Percentiles rank a stretch among this genome's conserved stretches.
phyloP scores from a whole-genome alignment of 139 green algal genomes.

The Closterium sp. region DNA sequence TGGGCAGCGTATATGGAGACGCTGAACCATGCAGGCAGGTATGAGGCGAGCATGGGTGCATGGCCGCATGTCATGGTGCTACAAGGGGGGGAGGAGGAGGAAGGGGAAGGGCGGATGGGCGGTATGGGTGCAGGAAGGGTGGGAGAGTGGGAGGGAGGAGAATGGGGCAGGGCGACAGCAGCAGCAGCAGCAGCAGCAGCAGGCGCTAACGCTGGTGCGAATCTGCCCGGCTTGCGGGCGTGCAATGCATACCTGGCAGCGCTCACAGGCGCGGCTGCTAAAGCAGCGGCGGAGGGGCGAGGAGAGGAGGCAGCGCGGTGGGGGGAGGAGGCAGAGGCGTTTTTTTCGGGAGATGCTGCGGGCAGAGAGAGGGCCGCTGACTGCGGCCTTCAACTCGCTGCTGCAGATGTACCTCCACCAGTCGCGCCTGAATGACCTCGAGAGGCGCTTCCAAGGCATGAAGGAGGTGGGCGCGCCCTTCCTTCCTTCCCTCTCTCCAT shows the following conservation, averaged over 20 bases:
- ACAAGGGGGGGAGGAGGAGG: background rate
- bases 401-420: slow-evolving; percentile 30
- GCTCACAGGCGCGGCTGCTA: background rate
- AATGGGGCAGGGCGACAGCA: background rate
- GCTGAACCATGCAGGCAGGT: background rate
- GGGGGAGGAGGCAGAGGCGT: background rate
- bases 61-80: background rate
- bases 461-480: too few species aligned
- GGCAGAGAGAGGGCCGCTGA: background rate
- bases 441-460: background rate
- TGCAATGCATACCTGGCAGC: background rate
- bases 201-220: background rate
- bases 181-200: background rate
- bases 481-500: too few species aligned
- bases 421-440: background rate
- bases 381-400: background rate
- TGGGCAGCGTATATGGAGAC: slow-evolving; percentile 14
- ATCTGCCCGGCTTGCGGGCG: background rate
- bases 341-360: background rate
- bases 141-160: background rate
- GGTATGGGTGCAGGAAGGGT: background rate
- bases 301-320: background rate
- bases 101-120: background rate
- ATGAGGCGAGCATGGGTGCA: background rate
- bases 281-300: background rate